Base-by-base conservation (phyloP, 2,329 filamentous ascomycete species). In the Stemphylium vesicarium region DNA sequence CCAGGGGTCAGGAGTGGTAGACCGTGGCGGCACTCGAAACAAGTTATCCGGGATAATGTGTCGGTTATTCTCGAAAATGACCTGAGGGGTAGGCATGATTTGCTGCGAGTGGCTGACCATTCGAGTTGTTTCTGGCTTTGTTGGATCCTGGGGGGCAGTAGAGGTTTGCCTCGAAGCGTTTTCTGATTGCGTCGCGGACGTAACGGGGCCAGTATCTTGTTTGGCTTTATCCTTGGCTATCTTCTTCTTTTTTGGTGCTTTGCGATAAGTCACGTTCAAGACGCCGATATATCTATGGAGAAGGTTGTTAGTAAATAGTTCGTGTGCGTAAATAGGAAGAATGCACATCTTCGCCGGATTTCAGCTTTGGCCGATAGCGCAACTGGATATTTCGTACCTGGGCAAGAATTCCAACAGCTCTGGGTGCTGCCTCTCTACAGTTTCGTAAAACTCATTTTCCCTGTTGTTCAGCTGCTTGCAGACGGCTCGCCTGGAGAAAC, bases 361-460 rank as follows among this genome's bases (percentile, higher is more conserved):
- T 78, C 75, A 78, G 76, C 74, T 72, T 74, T 56, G 64, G 63
- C 56, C 69, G 55, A 67, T 55, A 60, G 60, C 54, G 38, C 36
- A 50, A 52, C 50, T 41, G 53, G 49, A 39, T 54, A 52, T 13
- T 40, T 60, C 77, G 61, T 77, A 78, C 75, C 93, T 92, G 62
- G 95, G 95, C 61, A 99, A 82, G 73, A 98, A 99, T 37, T 90
- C 87, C 56, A 99, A 80, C 68, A 99, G 83, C 71, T 96, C 90
- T 61, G 92, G 91, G 76, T 99, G 94, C 64, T 91, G 87, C 69
- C 86, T 87, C 79, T 99, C 95, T 68, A 98, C 91, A 50, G 89
- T 95, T 77, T 99, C 95, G 76, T 99, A 99, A 73, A 99, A 99
- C 77, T 96, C 92, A 76, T 99, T 99, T 74, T 99, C 95, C 69